These are phyloP conservation scores for Prunus padus DNA, from an alignment of 306 rosid genomes.

Conservation along the genomic window DNA sequence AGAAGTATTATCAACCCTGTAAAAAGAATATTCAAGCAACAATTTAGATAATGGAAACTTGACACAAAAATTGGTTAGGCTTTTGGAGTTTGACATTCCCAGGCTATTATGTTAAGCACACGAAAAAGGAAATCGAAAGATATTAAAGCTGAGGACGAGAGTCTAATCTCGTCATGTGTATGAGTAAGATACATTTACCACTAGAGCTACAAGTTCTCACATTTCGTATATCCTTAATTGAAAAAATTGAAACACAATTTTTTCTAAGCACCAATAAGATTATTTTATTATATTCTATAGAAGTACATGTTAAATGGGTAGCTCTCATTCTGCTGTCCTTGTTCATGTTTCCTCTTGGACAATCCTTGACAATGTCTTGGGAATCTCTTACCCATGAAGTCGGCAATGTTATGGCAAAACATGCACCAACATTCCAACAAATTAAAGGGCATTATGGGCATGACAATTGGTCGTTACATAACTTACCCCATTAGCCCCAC, in stretches of 20 bases:
- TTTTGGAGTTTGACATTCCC: not conserved
- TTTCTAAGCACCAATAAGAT: not conserved
- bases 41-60: not conserved
- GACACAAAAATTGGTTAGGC: not conserved
- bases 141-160: not conserved
- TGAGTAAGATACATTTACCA: not conserved
- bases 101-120: not conserved
- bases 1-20: not conserved
- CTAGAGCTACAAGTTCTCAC: not conserved
- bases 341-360: slow-evolving; percentile 17
- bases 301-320: slow-evolving; percentile 12
- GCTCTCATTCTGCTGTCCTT: slow-evolving; percentile 11
- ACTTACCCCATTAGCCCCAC: not conserved
- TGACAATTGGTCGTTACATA: slow-evolving; percentile 19
- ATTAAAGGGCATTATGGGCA: slow-evolving; percentile 19
- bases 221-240: not conserved
- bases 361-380: slow-evolving; percentile 8
- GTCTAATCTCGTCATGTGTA: not conserved
- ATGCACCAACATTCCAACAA: slow-evolving; percentile 28
- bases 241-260: not conserved
- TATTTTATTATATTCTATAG: too few relatives aligned
- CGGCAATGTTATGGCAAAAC: slow-evolving; percentile 26
- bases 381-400: slow-evolving; percentile 23
- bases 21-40: not conserved
- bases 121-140: not conserved